Percentiles rank a stretch among this genome's conserved stretches.
Evolutionary conservation across 108 stramenopile genomes (phyloP).

Genomic region (Schizochytrium sp.): DNA sequence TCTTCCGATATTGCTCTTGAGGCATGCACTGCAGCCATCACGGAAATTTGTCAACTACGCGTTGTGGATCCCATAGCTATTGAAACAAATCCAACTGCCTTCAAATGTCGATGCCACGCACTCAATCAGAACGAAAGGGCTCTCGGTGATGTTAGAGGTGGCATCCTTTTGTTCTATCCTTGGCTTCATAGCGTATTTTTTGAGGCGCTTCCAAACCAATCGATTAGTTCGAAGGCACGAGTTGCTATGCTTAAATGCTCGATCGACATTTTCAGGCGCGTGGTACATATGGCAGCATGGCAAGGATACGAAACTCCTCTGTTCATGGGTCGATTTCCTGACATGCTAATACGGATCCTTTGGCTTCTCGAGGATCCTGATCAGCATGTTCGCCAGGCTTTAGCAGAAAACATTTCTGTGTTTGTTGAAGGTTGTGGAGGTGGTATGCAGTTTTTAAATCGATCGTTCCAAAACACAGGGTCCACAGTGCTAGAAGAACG

Average conservation of each 20-base stretch:
- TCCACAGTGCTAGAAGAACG: not conserved
- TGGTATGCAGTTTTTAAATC: not conserved
- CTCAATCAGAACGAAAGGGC: not conserved
- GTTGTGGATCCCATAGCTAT: not conserved
- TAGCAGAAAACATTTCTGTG: constrained; percentile 25
- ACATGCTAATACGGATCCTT: not conserved
- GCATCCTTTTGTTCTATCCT: constrained; percentile 4
- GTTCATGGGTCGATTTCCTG: not conserved
- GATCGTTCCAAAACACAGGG: too few species aligned
- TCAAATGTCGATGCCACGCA: not conserved
- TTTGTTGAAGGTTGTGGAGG: constrained; percentile 53
- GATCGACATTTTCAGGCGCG: constrained; percentile 11
- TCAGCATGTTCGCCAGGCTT: not conserved
- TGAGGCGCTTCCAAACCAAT: not conserved
- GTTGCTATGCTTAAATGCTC: constrained; percentile 29
- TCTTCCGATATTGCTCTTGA: not conserved
- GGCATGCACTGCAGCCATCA: not conserved
- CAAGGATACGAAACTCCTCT: not conserved
- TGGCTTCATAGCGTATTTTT: constrained; percentile 30
- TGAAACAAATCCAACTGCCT: not conserved
- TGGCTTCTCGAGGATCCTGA: constrained; percentile 18
- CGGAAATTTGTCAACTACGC: not conserved
- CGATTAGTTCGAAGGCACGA: not conserved
- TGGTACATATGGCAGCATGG: constrained; percentile 28
- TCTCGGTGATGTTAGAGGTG: constrained; percentile 12